phyloP scores from a whole-genome alignment of 2,329 filamentous ascomycete genomes.

The Ophiostoma novo-ulmi region DNA sequence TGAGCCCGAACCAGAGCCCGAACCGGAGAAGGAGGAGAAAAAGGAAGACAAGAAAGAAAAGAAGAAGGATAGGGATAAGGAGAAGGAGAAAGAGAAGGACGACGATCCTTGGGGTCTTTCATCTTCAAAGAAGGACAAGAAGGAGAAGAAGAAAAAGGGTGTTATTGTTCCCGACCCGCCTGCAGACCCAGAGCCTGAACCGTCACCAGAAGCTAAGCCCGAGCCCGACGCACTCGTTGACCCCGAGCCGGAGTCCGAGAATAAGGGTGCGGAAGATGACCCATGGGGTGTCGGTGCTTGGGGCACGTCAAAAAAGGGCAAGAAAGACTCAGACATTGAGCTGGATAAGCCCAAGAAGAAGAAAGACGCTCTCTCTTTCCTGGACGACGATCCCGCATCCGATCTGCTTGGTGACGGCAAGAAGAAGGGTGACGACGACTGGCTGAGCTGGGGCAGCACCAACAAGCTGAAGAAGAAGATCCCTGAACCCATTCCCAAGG shows the following conservation, averaged over 20 bases:
- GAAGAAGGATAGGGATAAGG: background rate
- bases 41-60: background rate
- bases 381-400: background rate
- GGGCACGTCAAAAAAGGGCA: constrained; percentile 23
- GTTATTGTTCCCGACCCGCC: constrained; percentile 15
- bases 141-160: constrained; percentile 37
- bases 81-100: constrained; percentile 35
- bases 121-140: constrained; percentile 31
- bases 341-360: constrained; percentile 18
- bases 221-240: constrained; percentile 18
- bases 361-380: background rate
- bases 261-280: constrained; percentile 27
- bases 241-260: constrained; percentile 28
- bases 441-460: constrained; percentile 23
- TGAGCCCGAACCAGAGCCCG: constrained; percentile 10
- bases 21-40: constrained; percentile 17
- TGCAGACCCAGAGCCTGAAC: constrained; percentile 29
- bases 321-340: constrained; percentile 27
- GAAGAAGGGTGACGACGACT: constrained; percentile 29
- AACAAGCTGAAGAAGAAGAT: constrained; percentile 30
- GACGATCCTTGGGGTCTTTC: constrained; percentile 11
- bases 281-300: constrained; percentile 18
- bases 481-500: constrained; percentile 29
- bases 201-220: constrained; percentile 27
- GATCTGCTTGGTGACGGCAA: constrained; percentile 28